A percentile compares a stretch with the other conserved stretches of the same genome.
Conservation (phyloP, 1,284 basidiomycete genomes). For the Austropuccinia psidii region DNA sequence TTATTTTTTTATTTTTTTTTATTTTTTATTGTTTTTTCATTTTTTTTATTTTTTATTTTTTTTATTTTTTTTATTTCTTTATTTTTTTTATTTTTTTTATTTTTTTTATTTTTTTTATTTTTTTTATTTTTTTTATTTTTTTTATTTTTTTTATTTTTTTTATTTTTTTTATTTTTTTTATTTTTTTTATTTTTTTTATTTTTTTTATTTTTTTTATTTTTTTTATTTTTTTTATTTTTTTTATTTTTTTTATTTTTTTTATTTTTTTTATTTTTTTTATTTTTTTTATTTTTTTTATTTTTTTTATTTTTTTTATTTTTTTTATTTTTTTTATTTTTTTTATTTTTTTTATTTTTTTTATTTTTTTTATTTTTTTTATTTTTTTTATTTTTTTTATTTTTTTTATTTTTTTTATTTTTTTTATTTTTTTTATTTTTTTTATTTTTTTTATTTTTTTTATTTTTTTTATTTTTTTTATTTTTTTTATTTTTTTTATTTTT, state of each 20-base stretch:
- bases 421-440: background rate
- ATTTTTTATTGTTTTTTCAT: background rate
- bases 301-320: background rate
- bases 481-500: background rate
- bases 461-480: background rate
- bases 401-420: background rate
- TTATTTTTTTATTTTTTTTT: background rate
- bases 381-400: background rate
- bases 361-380: background rate
- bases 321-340: background rate
- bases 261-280: background rate
- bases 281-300: background rate
- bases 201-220: background rate
- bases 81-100: background rate
- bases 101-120: background rate
- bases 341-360: background rate
- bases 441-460: background rate
- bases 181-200: background rate
- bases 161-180: background rate
- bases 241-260: background rate
- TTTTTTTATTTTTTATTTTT: background rate
- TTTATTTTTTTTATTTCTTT: background rate
- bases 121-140: background rate
- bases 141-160: background rate
- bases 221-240: background rate